Evolutionary conservation across 2,329 filamentous ascomycete genomes (phyloP), one percentile per base, ranked within the genome.

Genomic region (Trichoderma brevicompactum): DNA sequence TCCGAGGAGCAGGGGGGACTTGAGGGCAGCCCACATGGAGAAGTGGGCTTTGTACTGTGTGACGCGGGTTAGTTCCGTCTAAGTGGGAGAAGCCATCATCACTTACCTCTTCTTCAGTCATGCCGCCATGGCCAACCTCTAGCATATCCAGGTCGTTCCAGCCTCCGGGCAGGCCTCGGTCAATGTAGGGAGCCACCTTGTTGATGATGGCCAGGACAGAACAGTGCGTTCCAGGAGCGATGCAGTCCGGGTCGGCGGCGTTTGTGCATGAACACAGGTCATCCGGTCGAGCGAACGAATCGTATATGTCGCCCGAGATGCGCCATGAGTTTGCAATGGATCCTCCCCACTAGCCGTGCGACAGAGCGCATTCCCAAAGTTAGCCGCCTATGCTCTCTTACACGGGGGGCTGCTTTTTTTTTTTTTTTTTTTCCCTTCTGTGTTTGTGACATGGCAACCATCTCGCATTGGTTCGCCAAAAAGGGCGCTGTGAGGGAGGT

Each of bases 21-120:
- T 81, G 53, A 81, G 75, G 55, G 80, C 79, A 0, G 79, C 77
- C 79, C 79, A 82, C 69, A 81, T 78, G 23, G 79, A 73, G 54
- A 81, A 80, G 67, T 82, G 80, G 23, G 79, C 61, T 54, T 65
- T 65, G 54, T 67, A 65, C 54, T 64, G 40, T 44, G 23, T 5
- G 23, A 28, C 23, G 23, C 23, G 23, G 23, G 23, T 28, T 28
- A 5, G 23, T 13, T 13, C 28, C 43, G 10, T 60, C 44, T 43
- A 32, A 61, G 58, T 60, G n/a, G 2, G 17, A 38, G 12, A 54
- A 38, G 49, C 15, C 49, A 53, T 52, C n/a, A 56, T 12, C 7
- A 13, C 53, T 52, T 8, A 64, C 61, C 61, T 66, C 64, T 12
- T 66, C 64, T 13, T 66, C 59, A 7, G 64, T 63, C 64, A 64